These are phyloP conservation scores for Penicillium thymicola DNA, from an alignment of 2,329 filamentous ascomycete genomes.

Conservation along the genomic window DNA sequence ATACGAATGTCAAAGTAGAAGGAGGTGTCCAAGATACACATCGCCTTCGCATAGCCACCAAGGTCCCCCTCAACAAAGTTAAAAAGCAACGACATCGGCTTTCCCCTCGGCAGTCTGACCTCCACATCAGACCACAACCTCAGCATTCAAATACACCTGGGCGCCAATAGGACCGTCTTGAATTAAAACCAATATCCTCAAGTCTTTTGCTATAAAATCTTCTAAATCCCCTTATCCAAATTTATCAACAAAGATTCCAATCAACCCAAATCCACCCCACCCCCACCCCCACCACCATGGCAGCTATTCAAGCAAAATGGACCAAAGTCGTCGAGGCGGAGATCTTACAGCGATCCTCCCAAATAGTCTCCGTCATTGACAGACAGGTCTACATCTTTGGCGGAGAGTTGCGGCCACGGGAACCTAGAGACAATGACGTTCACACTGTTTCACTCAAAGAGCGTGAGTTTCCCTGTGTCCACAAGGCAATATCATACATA, in stretches of 20 bases:
- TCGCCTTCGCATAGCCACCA: too few relatives aligned
- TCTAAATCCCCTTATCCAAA: background rate
- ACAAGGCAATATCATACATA: background rate
- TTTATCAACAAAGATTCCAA: background rate
- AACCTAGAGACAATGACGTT: slow-evolving; percentile 69
- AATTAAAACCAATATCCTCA: too few relatives aligned
- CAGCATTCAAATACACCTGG: too few relatives aligned
- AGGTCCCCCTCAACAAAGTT: background rate
- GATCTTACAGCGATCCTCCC: slow-evolving; percentile 61
- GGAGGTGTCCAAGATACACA: too few relatives aligned
- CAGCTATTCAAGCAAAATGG: background rate
- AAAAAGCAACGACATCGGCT: background rate
- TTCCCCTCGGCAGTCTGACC: background rate
- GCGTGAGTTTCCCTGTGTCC: slow-evolving; percentile 7
- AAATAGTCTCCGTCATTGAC: slow-evolving; percentile 61
- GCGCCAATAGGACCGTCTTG: too few relatives aligned
- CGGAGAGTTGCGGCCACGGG: slow-evolving; percentile 64
- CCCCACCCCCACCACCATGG: background rate
- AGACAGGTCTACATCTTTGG: slow-evolving; percentile 69
- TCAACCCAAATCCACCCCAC: background rate
- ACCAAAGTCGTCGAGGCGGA: slow-evolving; percentile 22
- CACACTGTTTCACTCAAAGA: slow-evolving; percentile 58
- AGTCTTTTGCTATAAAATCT: background rate
- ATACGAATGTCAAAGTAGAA: background rate
- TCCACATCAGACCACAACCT: background rate